Evolutionary conservation across 2,329 filamentous ascomycete species (phyloP).

Genomic region (Cytospora chrysosperma): DNA sequence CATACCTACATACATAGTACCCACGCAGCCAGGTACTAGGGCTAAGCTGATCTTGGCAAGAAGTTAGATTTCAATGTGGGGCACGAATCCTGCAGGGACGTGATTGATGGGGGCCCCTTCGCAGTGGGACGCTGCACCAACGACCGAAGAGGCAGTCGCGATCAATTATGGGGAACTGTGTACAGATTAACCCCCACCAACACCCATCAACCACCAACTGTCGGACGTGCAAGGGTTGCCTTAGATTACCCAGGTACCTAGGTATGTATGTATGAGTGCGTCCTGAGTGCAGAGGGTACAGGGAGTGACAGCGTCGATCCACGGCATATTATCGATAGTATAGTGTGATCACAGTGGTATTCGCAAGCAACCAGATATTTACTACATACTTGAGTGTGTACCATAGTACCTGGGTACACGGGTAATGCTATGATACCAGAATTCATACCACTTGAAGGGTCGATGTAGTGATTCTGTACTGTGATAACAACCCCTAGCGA

Average conservation of each 20-base stretch:
- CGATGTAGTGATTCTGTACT: background rate
- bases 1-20: too few species aligned
- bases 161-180: background rate
- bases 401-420: too few species aligned
- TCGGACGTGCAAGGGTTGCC: background rate
- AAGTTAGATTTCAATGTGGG: background rate
- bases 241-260: too few species aligned
- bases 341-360: background rate
- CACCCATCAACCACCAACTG: background rate
- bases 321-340: background rate
- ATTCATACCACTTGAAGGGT: too few species aligned
- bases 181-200: background rate
- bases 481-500: background rate
- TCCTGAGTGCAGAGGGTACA: too few species aligned
- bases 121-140: background rate
- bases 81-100: background rate
- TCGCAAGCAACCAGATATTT: background rate
- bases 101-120: too few species aligned
- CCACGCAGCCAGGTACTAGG: background rate
- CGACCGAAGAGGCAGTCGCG: background rate
- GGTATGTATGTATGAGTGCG: too few species aligned
- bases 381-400: background rate
- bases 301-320: background rate
- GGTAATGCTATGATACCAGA: too few species aligned
- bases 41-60: background rate